Evolutionary conservation across 2,329 filamentous ascomycete genomes (phyloP).

Genomic region (Fusarium fracticaudum): DNA sequence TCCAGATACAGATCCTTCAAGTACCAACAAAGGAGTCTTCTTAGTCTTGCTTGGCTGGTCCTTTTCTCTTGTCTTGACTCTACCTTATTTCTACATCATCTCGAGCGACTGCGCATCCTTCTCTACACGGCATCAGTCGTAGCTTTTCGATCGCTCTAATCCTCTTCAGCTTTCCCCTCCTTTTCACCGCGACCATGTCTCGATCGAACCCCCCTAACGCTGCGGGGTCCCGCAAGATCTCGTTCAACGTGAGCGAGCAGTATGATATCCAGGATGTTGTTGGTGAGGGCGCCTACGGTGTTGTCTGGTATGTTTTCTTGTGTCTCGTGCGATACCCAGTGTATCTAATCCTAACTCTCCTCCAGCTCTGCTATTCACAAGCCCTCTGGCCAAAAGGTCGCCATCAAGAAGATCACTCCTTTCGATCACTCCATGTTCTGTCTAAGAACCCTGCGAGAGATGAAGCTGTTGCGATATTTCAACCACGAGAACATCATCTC

Average conservation of each 20-base stretch:
- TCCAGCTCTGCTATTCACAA: constrained; percentile 94
- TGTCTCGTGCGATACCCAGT: not conserved
- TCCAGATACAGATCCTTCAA: not conserved
- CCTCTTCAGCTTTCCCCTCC: not conserved
- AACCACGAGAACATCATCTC: constrained; percentile 99
- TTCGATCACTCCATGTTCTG: constrained; percentile 99
- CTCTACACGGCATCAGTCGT: not conserved
- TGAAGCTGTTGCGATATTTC: constrained; percentile 99
- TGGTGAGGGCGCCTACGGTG: constrained; percentile 96
- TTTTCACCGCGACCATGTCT: constrained; percentile 54
- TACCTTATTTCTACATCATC: constrained; percentile 15
- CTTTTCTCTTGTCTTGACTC: constrained; percentile 30
- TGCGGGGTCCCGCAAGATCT: constrained; percentile 87
- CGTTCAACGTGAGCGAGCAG: constrained; percentile 99
- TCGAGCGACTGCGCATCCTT: constrained; percentile 21
- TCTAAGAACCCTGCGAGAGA: constrained; percentile 93
- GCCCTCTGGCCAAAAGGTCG: constrained; percentile 96
- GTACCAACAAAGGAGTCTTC: constrained; percentile 38
- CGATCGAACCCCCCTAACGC: constrained; percentile 66
- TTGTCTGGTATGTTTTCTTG: constrained; percentile 81
- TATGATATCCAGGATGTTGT: constrained; percentile 99
- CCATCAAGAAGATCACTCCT: constrained; percentile 99
- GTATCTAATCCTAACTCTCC: not conserved
- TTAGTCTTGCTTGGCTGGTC: constrained; percentile 33
- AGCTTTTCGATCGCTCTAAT: not conserved